These are phyloP conservation scores for Chrysoporthe austroafricana DNA, from an alignment of 2,329 filamentous ascomycete species.

Conservation along the genomic window DNA sequence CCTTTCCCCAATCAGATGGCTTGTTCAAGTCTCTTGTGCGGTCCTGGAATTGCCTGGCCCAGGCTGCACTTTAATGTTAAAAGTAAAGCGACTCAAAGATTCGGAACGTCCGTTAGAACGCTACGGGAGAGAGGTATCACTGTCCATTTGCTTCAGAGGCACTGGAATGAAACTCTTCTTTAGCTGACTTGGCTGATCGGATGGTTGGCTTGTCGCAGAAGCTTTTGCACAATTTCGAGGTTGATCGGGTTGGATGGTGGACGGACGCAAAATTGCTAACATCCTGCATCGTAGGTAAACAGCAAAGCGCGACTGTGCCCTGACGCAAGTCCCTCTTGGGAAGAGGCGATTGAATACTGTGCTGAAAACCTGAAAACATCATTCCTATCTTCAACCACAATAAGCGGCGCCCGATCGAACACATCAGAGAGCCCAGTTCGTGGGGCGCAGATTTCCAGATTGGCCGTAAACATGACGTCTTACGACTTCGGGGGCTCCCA, in stretches of 20 bases:
- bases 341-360: background rate
- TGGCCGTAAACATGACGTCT: conserved; percentile 20
- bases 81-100: background rate
- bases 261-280: background rate
- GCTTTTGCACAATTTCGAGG: background rate
- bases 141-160: background rate
- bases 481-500: conserved; percentile 24
- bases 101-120: background rate
- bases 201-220: background rate
- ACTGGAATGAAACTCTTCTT: background rate
- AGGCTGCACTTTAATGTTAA: background rate
- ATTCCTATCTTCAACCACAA: background rate
- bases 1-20: background rate
- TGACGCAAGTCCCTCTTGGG: background rate
- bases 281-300: background rate
- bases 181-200: background rate
- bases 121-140: background rate
- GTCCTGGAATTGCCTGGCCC: background rate
- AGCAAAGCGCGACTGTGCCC: background rate
- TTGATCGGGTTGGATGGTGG: background rate
- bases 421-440: background rate
- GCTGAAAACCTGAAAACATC: background rate
- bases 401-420: background rate
- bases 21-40: background rate
- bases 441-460: background rate